phyloP scores from a whole-genome alignment of 768 basidiomycete species.

The Boletus tylopilopsis region DNA sequence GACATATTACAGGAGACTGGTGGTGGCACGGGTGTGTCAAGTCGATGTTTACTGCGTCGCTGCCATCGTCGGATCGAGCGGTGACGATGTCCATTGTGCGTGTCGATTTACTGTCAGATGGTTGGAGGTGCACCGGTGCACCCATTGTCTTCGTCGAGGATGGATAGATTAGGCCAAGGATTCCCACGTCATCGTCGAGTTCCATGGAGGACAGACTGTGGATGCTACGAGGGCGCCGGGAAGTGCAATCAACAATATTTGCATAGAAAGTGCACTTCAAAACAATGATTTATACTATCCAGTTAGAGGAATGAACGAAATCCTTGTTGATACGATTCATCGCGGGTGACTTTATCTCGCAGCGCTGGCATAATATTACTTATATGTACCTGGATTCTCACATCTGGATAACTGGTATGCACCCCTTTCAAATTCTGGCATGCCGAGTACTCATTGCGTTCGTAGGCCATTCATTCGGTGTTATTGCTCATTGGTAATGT shows the following conservation, averaged over 20 bases:
- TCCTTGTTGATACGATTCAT: neutral
- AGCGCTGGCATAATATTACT: constrained; percentile 91
- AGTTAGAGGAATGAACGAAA: constrained; percentile 65
- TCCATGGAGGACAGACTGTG: constrained; percentile 93
- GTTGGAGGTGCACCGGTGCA: no score
- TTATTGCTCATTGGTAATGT: constrained; percentile 63
- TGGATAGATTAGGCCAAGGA: no score
- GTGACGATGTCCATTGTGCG: no score
- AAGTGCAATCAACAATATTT: constrained; percentile 79
- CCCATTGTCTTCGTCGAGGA: no score
- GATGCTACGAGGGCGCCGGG: constrained; percentile 71
- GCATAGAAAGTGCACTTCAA: constrained; percentile 71
- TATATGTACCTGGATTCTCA: constrained; percentile 86
- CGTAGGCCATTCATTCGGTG: constrained; percentile 70
- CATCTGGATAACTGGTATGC: constrained; percentile 80
- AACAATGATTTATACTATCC: constrained; percentile 89
- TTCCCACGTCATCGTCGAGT: no score
- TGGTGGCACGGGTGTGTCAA: no score
- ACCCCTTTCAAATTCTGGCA: neutral
- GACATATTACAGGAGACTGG: no score
- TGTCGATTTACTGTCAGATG: no score
- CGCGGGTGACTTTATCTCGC: neutral
- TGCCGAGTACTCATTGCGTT: neutral
- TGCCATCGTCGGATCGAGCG: no score
- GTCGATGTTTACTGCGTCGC: no score